Evolutionary conservation across 2,329 filamentous ascomycete genomes (phyloP), one percentile per base, ranked within the genome.

Genomic region (Zymoseptoria tritici): DNA sequence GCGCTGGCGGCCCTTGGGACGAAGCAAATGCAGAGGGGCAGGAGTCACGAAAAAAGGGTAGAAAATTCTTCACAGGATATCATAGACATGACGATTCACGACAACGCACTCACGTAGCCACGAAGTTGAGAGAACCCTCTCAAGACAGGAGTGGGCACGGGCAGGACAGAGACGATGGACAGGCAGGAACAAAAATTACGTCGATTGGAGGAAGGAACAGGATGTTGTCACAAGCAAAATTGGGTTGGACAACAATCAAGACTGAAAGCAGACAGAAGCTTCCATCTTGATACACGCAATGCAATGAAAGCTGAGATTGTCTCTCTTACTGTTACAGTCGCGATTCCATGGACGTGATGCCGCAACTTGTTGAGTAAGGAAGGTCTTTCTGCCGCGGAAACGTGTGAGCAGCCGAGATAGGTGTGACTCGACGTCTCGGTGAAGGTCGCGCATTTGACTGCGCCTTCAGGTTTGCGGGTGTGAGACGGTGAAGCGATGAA

Each of bases 331-430:
- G 68, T 72, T 72, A 72, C 71, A 67, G 68, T 72, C 70, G 61
- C 60, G 58, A 59, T 54, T 57, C 60, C 68, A 72, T 60, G 36
- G 59, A 56, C 24, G 52, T 55, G 62, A 64, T 58, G 61, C 60
- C 58, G 59, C 64, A 63, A 72, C 70, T 66, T 68, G 71, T 73
- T 73, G 71, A 64, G 64, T 61, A 59, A 60, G 61, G 58, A 55
- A 53, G 51, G 59, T 57, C 21, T 57, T 65, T 72, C 64, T 72
- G 52, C 66, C 68, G 70, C 71, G 65, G 50, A 50, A 61, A 64
- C 62, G 61, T 65, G 61, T 65, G 62, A 68, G 61, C 58, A 54
- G 58, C 61, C 50, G 63, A 60, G 62, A 66, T 67, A 52, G 62
- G 60, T 29, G 50, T 52, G 53, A 24, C 60, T 59, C 60, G 60